Base-by-base conservation (phyloP, 1,284 basidiomycete genomes). In the Boletellus deceptivus region DNA sequence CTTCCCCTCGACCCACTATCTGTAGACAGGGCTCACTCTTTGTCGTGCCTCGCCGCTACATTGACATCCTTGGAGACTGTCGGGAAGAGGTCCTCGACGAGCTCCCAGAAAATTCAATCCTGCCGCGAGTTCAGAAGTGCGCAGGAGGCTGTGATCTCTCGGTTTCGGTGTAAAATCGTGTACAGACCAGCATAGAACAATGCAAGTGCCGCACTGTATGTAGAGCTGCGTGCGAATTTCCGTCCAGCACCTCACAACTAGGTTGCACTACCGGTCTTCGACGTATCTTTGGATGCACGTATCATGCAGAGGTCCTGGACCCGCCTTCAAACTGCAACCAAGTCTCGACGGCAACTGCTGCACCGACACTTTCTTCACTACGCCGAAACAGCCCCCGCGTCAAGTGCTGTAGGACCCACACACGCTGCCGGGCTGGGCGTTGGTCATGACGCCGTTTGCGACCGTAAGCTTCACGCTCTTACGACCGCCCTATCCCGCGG, bases 1-100 rank as follows among this genome's bases (percentile, higher is more conserved):
- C 82, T 65, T 60, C 81, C 80, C 0, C 72, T 88, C 17, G 72
- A 79, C 37, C 79, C 11, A 13, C 29, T 71, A 42, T 74, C 76
- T 0, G 70, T 76, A 41, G 70, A 75, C 6, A 70, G 70, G 1
- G 87, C 1, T 86, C 88, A 0, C 86, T 74, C 62, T 80, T 75
- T 38, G 76, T 88, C 24, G 69, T 75, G 11, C 76, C 79, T 7
- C 79, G 82, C 29, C 76, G 82, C 51, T 88, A 88, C 52, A 68
- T 73, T 13, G 74, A 77, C 11, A 71, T 76, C 4, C 71, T 90
- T 5, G 77, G 76, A 6, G 68, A 69, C 1, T 65, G 74, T 37
- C 86, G 83, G 75, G 71, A 75, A 52, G 80, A 79, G 62, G 73
- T 84, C 0, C 59, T 82, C 1, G 78, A 83, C 37, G 72, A 75